Evolutionary conservation across 2,329 filamentous ascomycete species (phyloP).

Genomic region (Hypoxylon rubiginosum): DNA sequence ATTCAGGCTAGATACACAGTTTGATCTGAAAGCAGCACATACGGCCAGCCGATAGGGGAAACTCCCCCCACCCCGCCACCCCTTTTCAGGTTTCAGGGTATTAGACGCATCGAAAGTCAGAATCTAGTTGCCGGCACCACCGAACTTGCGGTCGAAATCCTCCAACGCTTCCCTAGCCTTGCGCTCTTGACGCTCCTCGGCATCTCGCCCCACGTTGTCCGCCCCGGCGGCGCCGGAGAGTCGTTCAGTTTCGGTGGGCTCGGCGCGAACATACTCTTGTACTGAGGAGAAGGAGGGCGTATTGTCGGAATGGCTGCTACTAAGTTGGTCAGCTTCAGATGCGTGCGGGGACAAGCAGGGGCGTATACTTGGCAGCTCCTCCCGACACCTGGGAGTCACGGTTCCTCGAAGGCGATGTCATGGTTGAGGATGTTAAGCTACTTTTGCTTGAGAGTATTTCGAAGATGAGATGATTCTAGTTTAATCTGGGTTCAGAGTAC

Average conservation of each 20-base stretch:
- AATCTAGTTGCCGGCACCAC: not conserved
- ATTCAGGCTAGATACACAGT: too few species aligned
- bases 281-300: not conserved
- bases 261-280: conserved; percentile 1
- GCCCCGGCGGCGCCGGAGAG: not conserved
- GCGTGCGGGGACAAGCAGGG: not conserved
- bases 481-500: too few species aligned
- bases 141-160: not conserved
- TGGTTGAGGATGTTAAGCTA: not conserved
- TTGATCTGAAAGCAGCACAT: too few species aligned
- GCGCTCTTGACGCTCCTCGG: not conserved
- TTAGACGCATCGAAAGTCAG: not conserved
- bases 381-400: not conserved
- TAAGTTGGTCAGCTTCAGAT: not conserved
- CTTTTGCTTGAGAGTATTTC: not conserved
- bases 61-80: too few species aligned
- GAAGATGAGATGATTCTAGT: not conserved
- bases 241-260: conserved; percentile 1
- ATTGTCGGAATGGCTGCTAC: not conserved
- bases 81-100: too few species aligned
- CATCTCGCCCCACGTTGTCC: not conserved
- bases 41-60: too few species aligned
- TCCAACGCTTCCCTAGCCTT: not conserved
- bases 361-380: not conserved
- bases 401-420: not conserved